These are phyloP conservation scores for Drechslerella stenobrocha DNA, from an alignment of 2,329 filamentous ascomycete species.

Conservation along the genomic window DNA sequence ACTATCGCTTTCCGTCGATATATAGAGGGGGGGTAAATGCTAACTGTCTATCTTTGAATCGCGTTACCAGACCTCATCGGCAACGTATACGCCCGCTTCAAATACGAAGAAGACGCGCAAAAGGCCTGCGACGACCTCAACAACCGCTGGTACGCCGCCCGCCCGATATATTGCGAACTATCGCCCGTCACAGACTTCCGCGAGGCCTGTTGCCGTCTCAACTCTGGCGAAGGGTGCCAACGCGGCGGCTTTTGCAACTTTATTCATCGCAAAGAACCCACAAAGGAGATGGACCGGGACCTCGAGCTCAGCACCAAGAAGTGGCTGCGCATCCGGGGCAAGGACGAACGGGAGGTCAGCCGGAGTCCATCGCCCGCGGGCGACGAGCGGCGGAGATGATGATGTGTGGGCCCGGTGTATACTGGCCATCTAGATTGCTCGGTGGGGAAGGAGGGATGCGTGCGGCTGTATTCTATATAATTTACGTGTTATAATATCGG, in stretches of 20 bases:
- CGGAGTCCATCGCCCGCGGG: conserved; percentile 28
- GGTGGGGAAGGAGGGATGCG: neutral
- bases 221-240: conserved; percentile 92
- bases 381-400: conserved; percentile 20
- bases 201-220: conserved; percentile 93
- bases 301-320: conserved; percentile 89
- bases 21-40: too few relatives aligned
- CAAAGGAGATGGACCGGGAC: conserved; percentile 83
- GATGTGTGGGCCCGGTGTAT: too few relatives aligned
- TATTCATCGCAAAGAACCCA: conserved; percentile 95
- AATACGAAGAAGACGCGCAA: conserved; percentile 97
- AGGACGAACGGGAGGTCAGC: conserved; percentile 77
- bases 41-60: neutral
- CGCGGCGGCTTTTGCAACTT: conserved; percentile 98
- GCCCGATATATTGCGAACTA: conserved; percentile 97
- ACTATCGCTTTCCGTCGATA: too few relatives aligned
- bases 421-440: too few relatives aligned
- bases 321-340: conserved; percentile 83
- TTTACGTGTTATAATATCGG: conserved; percentile 3
- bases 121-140: conserved; percentile 92
- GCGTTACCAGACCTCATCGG: conserved; percentile 76
- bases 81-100: conserved; percentile 99
- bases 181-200: conserved; percentile 96
- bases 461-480: neutral
- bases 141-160: conserved; percentile 91